phyloP scores from a whole-genome alignment of 208 protist species.

The Histomonas meleagridis region DNA sequence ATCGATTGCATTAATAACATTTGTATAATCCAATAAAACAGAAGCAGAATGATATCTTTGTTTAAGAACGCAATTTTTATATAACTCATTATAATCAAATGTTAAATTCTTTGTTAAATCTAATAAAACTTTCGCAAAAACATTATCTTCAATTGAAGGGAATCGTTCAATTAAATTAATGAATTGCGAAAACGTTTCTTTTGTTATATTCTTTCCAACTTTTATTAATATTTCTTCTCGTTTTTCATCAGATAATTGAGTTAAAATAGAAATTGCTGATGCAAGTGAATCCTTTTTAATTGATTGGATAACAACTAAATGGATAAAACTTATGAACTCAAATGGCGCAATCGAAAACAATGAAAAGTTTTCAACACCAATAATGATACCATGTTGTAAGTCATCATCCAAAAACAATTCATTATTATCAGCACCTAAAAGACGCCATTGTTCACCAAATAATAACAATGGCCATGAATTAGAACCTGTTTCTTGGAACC shows the following conservation, averaged over 20 bases:
- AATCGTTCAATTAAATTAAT: neutral
- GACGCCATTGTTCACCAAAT: neutral
- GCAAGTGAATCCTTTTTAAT: neutral
- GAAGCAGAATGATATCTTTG: too few species aligned
- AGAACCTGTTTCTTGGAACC: neutral
- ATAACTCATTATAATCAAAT: neutral
- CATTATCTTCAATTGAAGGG: neutral
- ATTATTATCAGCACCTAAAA: neutral
- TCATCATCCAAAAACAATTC: neutral
- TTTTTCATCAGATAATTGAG: neutral
- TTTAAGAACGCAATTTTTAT: too few species aligned
- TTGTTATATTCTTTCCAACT: neutral
- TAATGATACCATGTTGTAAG: neutral
- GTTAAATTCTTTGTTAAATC: too few species aligned
- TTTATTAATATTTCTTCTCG: neutral
- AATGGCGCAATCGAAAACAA: neutral
- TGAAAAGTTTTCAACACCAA: neutral
- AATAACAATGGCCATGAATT: neutral
- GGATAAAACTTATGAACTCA: neutral
- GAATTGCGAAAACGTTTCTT: neutral
- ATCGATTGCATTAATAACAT: too few species aligned
- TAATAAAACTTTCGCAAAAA: too few species aligned
- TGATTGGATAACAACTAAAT: neutral
- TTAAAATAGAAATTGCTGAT: neutral
- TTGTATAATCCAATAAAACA: too few species aligned